phyloP scores from a whole-genome alignment of 352 stramenopile species.

The Phytophthora fragariae region DNA sequence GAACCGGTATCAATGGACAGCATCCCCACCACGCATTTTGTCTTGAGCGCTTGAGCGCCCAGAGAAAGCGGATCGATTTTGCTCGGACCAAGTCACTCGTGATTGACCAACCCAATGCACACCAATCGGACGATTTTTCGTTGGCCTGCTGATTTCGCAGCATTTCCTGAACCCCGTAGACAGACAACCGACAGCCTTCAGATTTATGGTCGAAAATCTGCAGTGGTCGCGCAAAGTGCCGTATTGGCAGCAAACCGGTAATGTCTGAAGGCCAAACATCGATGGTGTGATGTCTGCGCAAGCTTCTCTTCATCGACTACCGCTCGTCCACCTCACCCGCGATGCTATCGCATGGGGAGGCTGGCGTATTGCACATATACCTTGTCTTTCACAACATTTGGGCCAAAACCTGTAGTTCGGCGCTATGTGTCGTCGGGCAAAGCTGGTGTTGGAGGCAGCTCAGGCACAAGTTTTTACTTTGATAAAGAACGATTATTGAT shows the following conservation, averaged over 20 bases:
- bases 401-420: background rate
- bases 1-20: background rate
- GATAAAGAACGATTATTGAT: slow-evolving; percentile 20
- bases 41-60: background rate
- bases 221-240: too few relatives aligned
- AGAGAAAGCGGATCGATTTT: background rate
- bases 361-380: background rate
- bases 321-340: too few relatives aligned
- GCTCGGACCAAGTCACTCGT: background rate
- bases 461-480: background rate
- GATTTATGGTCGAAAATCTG: too few relatives aligned
- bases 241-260: too few relatives aligned
- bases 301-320: too few relatives aligned
- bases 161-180: too few relatives aligned
- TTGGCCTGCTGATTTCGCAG: background rate
- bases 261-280: too few relatives aligned
- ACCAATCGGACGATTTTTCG: background rate
- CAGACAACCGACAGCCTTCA: too few relatives aligned
- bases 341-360: background rate
- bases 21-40: slow-evolving; percentile 19
- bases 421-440: too few relatives aligned
- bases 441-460: background rate
- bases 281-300: too few relatives aligned
- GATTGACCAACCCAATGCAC: background rate
- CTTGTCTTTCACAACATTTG: too few relatives aligned